These are phyloP conservation scores for Sporobolus alterniflorus DNA, from an alignment of 202 grass and related monocot genomes.

Conservation along the genomic window DNA sequence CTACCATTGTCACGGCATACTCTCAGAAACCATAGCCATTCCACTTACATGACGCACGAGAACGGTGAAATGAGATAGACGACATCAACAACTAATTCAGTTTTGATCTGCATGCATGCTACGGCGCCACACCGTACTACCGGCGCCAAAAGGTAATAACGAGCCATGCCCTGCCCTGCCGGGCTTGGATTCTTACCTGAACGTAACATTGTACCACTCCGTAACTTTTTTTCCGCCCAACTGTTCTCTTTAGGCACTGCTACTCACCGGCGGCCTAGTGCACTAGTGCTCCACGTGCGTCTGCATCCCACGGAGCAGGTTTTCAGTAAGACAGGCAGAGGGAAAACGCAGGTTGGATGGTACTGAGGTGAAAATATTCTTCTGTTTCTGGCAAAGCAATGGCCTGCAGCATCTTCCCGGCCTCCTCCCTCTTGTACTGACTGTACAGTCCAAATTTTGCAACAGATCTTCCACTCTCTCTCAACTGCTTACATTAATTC, in stretches of 20 bases:
- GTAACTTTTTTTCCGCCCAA: too few relatives aligned
- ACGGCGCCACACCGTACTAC: neutral
- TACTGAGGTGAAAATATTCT: slow-evolving; percentile 46
- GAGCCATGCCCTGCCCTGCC: too few relatives aligned
- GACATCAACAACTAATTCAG: neutral
- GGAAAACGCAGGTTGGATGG: slow-evolving; percentile 27
- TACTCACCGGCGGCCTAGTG: too few relatives aligned
- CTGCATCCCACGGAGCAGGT: neutral
- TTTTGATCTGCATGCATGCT: slow-evolving; percentile 13
- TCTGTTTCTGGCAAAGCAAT: slow-evolving; percentile 20
- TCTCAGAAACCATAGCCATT: neutral
- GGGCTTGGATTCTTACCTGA: too few relatives aligned
- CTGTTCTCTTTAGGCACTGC: slow-evolving; percentile 9
- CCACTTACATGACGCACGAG: neutral
- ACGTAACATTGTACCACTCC: too few relatives aligned
- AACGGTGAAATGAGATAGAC: neutral
- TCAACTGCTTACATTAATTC: slow-evolving; percentile 36
- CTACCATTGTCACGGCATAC: slow-evolving; percentile 1
- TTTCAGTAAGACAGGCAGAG: slow-evolving; percentile 7
- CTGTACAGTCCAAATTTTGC: slow-evolving; percentile 26
- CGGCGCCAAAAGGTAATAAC: neutral
- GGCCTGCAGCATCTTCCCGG: slow-evolving; percentile 35
- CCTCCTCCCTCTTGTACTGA: neutral
- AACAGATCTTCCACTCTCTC: slow-evolving; percentile 51
- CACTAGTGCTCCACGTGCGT: too few relatives aligned